Evolutionary conservation across 345 rosid genomes (phyloP), one percentile per base, ranked within the genome.

Genomic region (Theobroma cacao): DNA sequence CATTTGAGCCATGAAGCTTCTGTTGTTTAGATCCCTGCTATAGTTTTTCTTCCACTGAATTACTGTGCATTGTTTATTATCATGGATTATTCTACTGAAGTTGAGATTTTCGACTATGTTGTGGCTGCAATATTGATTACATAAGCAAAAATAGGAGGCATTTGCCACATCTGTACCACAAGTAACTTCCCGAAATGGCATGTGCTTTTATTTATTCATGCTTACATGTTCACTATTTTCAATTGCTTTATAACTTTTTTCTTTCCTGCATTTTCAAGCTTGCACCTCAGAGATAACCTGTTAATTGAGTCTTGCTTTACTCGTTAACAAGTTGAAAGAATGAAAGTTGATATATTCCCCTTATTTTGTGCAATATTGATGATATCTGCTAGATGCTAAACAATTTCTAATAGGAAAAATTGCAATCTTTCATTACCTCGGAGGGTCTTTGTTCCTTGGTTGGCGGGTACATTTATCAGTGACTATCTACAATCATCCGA

Each of bases 401-500:
- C 80, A 78, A 80, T 71, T 73, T 52, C 36, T 75, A 82, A 80
- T 90, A 95, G 99, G 91, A 82, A 89, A 82, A 72, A 89, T 5
- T 86, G 86, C 73, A 41, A 80, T 80, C 88, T 93, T 72, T 72
- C 85, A 66, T 87, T 95, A 82, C 97, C 98, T 24, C 88, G 87
- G 71, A 90, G 98, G 87, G 94, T 95, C 74, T 90, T 95, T 78
- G 85, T 91, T 67, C 97, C 94, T 13, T 95, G 97, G 99, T 77
- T 93, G 83, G 87, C 77, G 1, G 90, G 84, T 45, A 85, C 83
- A 17, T 83, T 79, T 75, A 84, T 95, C 69, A 87, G 98, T 53
- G 99, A 95, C 85, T 93, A 93, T 78, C 77, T 95, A 58, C 97
- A 92, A 77, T 88, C 94, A 74, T 89, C 83, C 2, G 98, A 95